Base-by-base conservation (phyloP, 208 protist species). In the Crithidia brevicula region DNA sequence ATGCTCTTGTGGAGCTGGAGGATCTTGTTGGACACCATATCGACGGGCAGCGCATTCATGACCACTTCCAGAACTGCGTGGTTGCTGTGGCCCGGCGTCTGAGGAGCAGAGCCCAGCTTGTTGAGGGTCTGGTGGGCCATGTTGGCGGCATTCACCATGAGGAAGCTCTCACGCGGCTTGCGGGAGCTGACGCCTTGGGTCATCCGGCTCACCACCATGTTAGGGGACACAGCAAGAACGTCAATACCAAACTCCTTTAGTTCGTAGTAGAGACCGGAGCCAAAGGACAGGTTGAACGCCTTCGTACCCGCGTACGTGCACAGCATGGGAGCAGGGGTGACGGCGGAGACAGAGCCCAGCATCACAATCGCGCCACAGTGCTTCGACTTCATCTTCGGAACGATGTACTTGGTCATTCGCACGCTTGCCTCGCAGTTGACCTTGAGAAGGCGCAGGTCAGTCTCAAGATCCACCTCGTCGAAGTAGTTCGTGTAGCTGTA, bases 401-500 rank as follows among this genome's bases (percentile, higher is more conserved):
- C 49, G 7, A 95, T 62, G 43, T 88, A 86, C 63, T 89, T 88
- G 23, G 93, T 97, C 80, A 98, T 92, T 43, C 88, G 81, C 25
- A 95, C 70, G n/a, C 64, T 79, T 1, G 91, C 40, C 68, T 91
- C 87, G 53, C 92, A 87, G 83, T 98, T 98, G 18, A 98, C 82
- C 65, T 95, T 91, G 23, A 98, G 60, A 6, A 98, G 62, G 22
- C 67, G 59, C 16, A 94, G 64, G 40, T 96, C 86, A 0, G 74
- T 81, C 46, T 85, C 64, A 22, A 87, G 47, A 47, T 81, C 72
- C 20, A 92, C 73, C 53, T 97, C 86, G 27, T 95, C 76, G 59
- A 97, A 96, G 74, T 93, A 96, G 77, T 95, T 93, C 27, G 96
- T 86, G 72, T 94, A 95, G 25, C 72, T 75, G 76, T 98, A 98